Percentiles rank a stretch among this genome's conserved stretches.
phyloP scores from a whole-genome alignment of 148 eudicot species.

The Rhododendron henanense region DNA sequence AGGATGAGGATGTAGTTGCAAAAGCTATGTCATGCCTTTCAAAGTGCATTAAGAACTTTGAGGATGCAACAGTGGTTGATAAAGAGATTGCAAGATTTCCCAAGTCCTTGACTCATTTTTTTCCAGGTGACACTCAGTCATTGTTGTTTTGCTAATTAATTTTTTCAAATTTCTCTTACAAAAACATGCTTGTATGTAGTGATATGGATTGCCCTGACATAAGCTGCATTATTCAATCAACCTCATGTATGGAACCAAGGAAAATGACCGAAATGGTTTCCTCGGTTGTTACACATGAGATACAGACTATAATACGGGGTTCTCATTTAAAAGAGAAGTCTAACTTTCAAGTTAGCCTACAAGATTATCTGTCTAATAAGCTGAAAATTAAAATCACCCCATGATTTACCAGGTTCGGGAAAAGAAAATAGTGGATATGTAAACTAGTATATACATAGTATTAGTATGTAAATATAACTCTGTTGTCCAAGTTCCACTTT shows the following conservation, averaged over 20 bases:
- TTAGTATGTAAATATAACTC: neutral
- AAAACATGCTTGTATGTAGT: neutral
- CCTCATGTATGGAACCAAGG: neutral
- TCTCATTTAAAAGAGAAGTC: neutral
- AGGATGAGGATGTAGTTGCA: conserved; percentile 52
- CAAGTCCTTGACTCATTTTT: conserved; percentile 55
- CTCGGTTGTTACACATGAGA: neutral
- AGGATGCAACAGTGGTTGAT: conserved; percentile 38
- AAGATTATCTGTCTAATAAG: neutral
- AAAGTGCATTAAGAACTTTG: conserved; percentile 47
- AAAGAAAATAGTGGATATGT: neutral
- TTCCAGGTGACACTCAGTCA: conserved; percentile 40
- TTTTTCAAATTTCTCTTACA: neutral
- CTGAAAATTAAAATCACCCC: neutral
- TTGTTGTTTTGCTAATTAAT: neutral
- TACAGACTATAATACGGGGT: neutral
- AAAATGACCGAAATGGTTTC: neutral
- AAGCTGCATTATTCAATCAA: neutral
- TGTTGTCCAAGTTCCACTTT: neutral
- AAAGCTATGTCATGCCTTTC: conserved; percentile 50
- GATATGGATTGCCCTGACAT: neutral
- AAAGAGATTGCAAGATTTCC: conserved; percentile 64
- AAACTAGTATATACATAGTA: neutral
- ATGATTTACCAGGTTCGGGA: neutral
- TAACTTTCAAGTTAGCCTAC: neutral